Conservation (phyloP, 257 asterid genomes). For the Gynochthodes officinalis region DNA sequence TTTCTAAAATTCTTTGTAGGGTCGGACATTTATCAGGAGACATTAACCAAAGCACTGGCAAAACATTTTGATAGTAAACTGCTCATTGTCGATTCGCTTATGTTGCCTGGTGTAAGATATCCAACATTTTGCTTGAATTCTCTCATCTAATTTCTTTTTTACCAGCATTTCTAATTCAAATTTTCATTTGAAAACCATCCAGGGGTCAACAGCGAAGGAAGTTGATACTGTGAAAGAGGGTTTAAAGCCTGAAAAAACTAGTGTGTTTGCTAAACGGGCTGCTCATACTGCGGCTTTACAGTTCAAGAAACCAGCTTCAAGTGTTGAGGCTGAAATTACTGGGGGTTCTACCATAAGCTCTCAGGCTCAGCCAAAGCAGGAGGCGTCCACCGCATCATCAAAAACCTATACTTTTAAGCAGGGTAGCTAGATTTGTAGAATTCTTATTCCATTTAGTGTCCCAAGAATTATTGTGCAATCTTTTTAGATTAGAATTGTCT, state of each 20-base stretch:
- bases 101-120: constrained; percentile 69
- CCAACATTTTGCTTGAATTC: constrained; percentile 1
- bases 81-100: constrained; percentile 64
- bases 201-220: constrained; percentile 67
- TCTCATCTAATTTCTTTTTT: constrained; percentile 8
- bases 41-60: constrained; percentile 73
- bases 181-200: constrained; percentile 17
- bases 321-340: constrained; percentile 70
- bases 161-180: not conserved
- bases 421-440: constrained; percentile 38
- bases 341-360: constrained; percentile 54
- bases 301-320: constrained; percentile 66
- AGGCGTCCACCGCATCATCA: constrained; percentile 75
- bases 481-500: not conserved
- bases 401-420: constrained; percentile 57
- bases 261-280: constrained; percentile 60
- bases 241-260: constrained; percentile 62
- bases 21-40: constrained; percentile 89
- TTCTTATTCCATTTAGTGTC: not conserved
- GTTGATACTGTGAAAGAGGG: constrained; percentile 59
- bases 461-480: not conserved
- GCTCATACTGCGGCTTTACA: constrained; percentile 44
- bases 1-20: constrained; percentile 38
- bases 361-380: constrained; percentile 73
- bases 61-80: constrained; percentile 57